Evolutionary conservation across 169 alveolate species (phyloP).

Genomic region (Cryptosporidium tyzzeri): DNA sequence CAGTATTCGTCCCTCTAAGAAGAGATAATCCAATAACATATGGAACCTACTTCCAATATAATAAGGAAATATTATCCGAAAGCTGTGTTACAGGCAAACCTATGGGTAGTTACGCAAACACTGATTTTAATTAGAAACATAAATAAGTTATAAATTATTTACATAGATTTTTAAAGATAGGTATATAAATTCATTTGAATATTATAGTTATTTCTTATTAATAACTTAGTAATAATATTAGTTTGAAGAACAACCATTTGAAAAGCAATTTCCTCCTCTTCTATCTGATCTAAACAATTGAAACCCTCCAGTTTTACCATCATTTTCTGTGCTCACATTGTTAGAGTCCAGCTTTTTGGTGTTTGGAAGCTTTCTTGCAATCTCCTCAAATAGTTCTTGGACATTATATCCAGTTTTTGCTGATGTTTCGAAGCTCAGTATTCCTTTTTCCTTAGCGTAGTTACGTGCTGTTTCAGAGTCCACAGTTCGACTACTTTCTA

Average conservation of each 20-base stretch:
- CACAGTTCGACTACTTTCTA: slow-evolving; percentile 86
- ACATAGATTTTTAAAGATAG: neutral
- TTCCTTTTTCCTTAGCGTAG: slow-evolving; percentile 90
- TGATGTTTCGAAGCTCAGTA: slow-evolving; percentile 90
- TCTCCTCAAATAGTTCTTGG: slow-evolving; percentile 86
- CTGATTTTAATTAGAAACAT: slow-evolving; percentile 4
- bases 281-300: slow-evolving; percentile 67
- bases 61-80: slow-evolving; percentile 50
- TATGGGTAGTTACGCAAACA: slow-evolving; percentile 49
- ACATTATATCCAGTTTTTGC: slow-evolving; percentile 93
- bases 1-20: slow-evolving; percentile 69
- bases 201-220: neutral
- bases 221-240: neutral
- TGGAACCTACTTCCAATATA: slow-evolving; percentile 66
- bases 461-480: slow-evolving; percentile 86
- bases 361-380: slow-evolving; percentile 77
- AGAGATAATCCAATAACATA: slow-evolving; percentile 69
- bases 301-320: slow-evolving; percentile 40
- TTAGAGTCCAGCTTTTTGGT: slow-evolving; percentile 28
- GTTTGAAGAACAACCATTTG: slow-evolving; percentile 2
- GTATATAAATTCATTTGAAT: neutral
- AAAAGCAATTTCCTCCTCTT: slow-evolving; percentile 12
- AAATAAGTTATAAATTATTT: neutral
- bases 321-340: neutral
- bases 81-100: slow-evolving; percentile 71